These are phyloP conservation scores for Chaetomiaceae sp. DNA, from an alignment of 2,329 filamentous ascomycete genomes.

Conservation along the genomic window DNA sequence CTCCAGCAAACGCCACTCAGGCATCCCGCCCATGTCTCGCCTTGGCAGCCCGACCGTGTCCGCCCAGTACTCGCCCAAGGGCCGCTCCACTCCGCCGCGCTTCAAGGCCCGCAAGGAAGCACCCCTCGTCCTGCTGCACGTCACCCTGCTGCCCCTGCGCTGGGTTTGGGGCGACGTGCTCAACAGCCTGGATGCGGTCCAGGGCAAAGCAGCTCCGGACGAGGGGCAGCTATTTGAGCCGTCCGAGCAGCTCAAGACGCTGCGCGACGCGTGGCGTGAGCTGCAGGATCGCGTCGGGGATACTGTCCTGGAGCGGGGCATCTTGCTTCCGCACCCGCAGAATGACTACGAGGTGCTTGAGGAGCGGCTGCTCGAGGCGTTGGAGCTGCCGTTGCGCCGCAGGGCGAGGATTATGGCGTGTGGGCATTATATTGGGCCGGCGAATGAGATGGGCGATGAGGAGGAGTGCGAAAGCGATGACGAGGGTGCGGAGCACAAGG, in stretches of 20 bases:
- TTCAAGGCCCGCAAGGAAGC: slow-evolving; percentile 52
- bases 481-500: slow-evolving; percentile 29
- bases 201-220: slow-evolving; percentile 27
- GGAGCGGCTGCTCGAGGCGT: slow-evolving; percentile 68
- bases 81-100: slow-evolving; percentile 50
- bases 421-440: slow-evolving; percentile 67
- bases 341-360: slow-evolving; percentile 77
- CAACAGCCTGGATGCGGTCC: slow-evolving; percentile 35
- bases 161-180: slow-evolving; percentile 60
- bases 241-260: slow-evolving; percentile 43
- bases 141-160: slow-evolving; percentile 67
- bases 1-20: slow-evolving; percentile 42
- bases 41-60: slow-evolving; percentile 52
- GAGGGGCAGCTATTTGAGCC: slow-evolving; percentile 34
- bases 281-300: slow-evolving; percentile 68
- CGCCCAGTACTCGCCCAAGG: slow-evolving; percentile 52
- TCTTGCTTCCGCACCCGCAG: slow-evolving; percentile 72
- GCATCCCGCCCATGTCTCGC: slow-evolving; percentile 45
- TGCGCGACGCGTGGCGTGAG: slow-evolving; percentile 61
- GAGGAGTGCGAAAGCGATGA: slow-evolving; percentile 46
- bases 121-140: slow-evolving; percentile 72
- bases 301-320: slow-evolving; percentile 67
- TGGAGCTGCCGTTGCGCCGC: slow-evolving; percentile 62
- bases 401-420: slow-evolving; percentile 69
- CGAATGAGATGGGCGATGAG: slow-evolving; percentile 43